These are phyloP conservation scores for Rubus parviflorus DNA, from an alignment of 306 rosid species.

Conservation along the genomic window DNA sequence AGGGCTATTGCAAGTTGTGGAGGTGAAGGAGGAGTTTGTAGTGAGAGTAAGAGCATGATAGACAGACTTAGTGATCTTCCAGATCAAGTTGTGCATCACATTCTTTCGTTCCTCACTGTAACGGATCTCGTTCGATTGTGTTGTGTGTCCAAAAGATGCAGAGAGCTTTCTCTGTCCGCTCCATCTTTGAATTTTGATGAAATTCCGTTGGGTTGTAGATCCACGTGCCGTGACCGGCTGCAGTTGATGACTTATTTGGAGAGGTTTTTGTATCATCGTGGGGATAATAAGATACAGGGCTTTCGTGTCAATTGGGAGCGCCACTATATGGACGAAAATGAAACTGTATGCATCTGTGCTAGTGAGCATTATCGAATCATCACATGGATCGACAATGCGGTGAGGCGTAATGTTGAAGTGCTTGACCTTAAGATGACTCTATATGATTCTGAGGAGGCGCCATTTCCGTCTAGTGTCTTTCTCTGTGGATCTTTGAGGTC, in stretches of 20 bases:
- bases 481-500: conserved; percentile 5
- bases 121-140: neutral
- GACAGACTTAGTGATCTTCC: conserved; percentile 1
- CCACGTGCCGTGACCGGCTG: neutral
- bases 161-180: conserved; percentile 1
- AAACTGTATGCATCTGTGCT: neutral
- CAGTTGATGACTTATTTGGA: conserved; percentile 4
- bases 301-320: neutral
- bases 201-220: neutral
- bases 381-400: neutral
- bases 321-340: neutral
- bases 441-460: neutral
- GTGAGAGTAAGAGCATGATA: neutral
- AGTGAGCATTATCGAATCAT: neutral
- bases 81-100: neutral
- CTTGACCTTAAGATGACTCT: neutral
- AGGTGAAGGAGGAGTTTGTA: neutral
- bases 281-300: neutral
- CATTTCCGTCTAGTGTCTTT: neutral
- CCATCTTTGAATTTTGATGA: conserved; percentile 3
- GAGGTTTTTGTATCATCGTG: neutral
- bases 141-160: conserved; percentile 12
- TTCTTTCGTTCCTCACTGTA: neutral
- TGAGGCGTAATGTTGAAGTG: conserved; percentile 1
- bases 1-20: neutral